Evolutionary conservation across 768 basidiomycete species (phyloP), one percentile per base, ranked within the genome.

Genomic region (Leccinum barrowsii): DNA sequence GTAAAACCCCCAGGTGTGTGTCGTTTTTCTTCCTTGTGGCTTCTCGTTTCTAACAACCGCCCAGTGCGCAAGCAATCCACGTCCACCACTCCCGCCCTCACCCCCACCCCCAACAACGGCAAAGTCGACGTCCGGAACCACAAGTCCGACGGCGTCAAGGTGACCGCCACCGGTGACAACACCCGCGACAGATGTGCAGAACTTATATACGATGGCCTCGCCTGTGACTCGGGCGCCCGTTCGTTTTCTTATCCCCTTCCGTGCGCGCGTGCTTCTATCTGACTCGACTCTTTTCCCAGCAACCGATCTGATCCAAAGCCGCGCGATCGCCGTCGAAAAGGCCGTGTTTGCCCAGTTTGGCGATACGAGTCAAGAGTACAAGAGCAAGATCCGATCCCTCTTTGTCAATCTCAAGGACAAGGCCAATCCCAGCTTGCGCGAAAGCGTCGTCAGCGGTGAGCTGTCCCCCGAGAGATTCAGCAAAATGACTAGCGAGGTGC

Each of bases 391-490:
- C 60, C 86, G 97, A 28, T 87, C 87, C 26, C 73, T 98, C 48
- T 95, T 84, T 69, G 87, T 96, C 65, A 98, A 98, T 73, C 80
- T 99, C 65, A 98, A 97, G 73, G 95, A 96, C 74, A 94, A 93
- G 76, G 85, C 87, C 65, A 99, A 99, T 73, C 94, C 94, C 15
- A 80, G 81, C 28, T 71, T 99, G 56, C 81, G 95, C 47, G 90
- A 90, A 69, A 87, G 84, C 64, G 84, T 99, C 59, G 89, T 96
- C 34, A 83, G 86, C 42, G 96, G 96, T 1, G 87, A 90, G 19
- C 74, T 97, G 2, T 65, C 83, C 0, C 82, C 86, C 0, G 81
- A 84, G 52, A 84, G 79, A 62, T 85, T 98, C 48, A 83, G 84
- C 60, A 83, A 73, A 42, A 97, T 98, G 94, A 78, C 82, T 1